Evolutionary conservation across 2,329 filamentous ascomycete species (phyloP).

Genomic region (Canariomyces notabilis): DNA sequence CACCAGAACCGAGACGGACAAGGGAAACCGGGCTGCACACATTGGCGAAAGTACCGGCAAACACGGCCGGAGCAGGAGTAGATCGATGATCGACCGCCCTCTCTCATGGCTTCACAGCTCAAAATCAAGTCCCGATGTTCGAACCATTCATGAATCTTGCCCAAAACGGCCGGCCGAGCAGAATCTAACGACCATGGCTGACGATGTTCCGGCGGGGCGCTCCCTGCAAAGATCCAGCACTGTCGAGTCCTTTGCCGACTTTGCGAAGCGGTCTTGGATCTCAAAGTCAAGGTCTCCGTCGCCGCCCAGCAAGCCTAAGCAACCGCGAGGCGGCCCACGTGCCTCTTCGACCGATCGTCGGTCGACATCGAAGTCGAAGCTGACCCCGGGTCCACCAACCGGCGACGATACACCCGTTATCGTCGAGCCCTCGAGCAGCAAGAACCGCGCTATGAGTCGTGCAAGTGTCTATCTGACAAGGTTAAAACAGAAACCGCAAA

Average conservation of each 20-base stretch:
- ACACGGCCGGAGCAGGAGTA: constrained; percentile 40
- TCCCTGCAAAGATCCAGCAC: constrained; percentile 34
- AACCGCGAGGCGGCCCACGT: constrained; percentile 21
- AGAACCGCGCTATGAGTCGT: constrained; percentile 37
- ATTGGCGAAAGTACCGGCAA: constrained; percentile 27
- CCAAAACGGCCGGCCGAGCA: constrained; percentile 18
- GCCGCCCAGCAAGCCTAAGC: constrained; percentile 33
- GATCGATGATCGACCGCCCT: constrained; percentile 44
- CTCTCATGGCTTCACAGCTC: constrained; percentile 49
- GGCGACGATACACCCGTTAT: constrained; percentile 26
- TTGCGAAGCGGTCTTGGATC: constrained; percentile 50
- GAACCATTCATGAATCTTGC: constrained; percentile 28
- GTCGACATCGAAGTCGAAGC: constrained; percentile 18
- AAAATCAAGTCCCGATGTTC: constrained; percentile 37
- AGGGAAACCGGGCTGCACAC: constrained; percentile 1
- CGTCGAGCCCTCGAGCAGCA: constrained; percentile 26
- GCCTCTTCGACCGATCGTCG: constrained; percentile 16
- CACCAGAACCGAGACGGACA: background rate
- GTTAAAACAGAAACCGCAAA: constrained; percentile 44
- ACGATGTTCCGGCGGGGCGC: constrained; percentile 24
- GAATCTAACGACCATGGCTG: constrained; percentile 18
- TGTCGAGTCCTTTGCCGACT: constrained; percentile 44
- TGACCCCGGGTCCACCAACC: constrained; percentile 20
- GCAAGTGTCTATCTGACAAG: constrained; percentile 47
- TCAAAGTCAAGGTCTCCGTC: constrained; percentile 45